phyloP scores from a whole-genome alignment of 2,329 filamentous ascomycete genomes.

The Exophiala mesophila region DNA sequence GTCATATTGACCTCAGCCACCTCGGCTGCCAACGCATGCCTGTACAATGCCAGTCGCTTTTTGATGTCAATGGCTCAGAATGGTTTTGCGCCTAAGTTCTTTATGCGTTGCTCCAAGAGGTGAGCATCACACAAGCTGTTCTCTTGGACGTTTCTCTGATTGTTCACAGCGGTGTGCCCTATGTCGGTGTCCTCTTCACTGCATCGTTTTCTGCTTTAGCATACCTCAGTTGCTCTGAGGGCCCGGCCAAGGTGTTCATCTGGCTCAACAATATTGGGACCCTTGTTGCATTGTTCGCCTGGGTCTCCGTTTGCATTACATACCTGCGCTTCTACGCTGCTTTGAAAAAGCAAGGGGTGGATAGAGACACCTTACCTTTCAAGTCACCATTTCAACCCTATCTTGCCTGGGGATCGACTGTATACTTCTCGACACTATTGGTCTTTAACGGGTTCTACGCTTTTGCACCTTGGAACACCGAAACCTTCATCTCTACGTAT shows the following conservation, averaged over 20 bases:
- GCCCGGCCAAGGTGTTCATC: conserved; percentile 37
- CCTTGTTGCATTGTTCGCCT: conserved; percentile 46
- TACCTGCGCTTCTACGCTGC: conserved; percentile 48
- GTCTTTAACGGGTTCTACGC: conserved; percentile 16
- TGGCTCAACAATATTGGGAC: conserved; percentile 48
- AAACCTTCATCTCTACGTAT: conserved; percentile 12
- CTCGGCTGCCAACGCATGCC: conserved; percentile 38
- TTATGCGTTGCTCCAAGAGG: conserved; percentile 26
- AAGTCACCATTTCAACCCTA: conserved; percentile 10
- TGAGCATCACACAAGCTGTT: no score
- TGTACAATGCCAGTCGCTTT: conserved; percentile 32
- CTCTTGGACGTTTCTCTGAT: no score
- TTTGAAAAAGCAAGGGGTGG: conserved; percentile 55
- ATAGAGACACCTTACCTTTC: conserved; percentile 7
- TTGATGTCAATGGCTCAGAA: conserved; percentile 31
- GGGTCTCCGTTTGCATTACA: conserved; percentile 44
- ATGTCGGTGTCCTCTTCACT: conserved; percentile 53
- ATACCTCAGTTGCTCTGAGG: conserved; percentile 31
- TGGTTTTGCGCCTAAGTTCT: conserved; percentile 43
- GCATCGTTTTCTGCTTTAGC: conserved; percentile 41
- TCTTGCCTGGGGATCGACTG: conserved; percentile 9
- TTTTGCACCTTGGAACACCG: conserved; percentile 11
- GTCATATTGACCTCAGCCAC: conserved; percentile 37
- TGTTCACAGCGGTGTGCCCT: conserved; percentile 50
- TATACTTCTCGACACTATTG: conserved; percentile 11